Conservation (phyloP, 768 basidiomycete species). For the Suillus clintonianus region DNA sequence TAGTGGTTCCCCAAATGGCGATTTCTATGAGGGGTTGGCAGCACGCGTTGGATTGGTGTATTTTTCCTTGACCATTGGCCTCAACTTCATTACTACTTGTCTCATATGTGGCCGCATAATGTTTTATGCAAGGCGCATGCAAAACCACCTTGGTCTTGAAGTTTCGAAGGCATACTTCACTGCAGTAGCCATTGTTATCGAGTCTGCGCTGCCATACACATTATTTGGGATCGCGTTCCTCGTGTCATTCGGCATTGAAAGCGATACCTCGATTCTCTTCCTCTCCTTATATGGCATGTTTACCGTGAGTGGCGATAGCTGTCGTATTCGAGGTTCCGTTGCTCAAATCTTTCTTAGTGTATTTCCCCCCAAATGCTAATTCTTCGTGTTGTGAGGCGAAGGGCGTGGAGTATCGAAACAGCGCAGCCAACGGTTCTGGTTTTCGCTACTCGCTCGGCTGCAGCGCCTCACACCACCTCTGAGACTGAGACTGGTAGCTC, state of each 20-base stretch:
- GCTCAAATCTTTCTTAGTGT: slow-evolving; percentile 8
- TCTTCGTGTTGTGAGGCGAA: slow-evolving; percentile 12
- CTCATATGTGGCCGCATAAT: slow-evolving; percentile 16
- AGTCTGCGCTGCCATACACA: slow-evolving; percentile 18
- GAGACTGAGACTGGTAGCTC: neutral
- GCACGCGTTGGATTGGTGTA: slow-evolving; percentile 14
- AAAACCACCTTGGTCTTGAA: neutral
- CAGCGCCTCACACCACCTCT: neutral
- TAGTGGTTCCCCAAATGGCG: slow-evolving; percentile 2
- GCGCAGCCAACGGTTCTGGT: neutral
- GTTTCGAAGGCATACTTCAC: slow-evolving; percentile 9
- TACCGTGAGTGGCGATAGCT: neutral
- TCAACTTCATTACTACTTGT: slow-evolving; percentile 11
- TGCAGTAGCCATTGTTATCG: neutral
- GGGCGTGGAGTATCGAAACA: slow-evolving; percentile 6
- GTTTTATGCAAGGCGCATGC: slow-evolving; percentile 7
- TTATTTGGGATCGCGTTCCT: slow-evolving; percentile 14
- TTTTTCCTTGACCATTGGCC: slow-evolving; percentile 8
- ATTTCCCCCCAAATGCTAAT: slow-evolving; percentile 18
- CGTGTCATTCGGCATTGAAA: slow-evolving; percentile 8
- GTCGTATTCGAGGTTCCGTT: neutral
- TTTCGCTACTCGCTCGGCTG: neutral
- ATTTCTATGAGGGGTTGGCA: slow-evolving; percentile 13
- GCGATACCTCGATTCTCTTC: slow-evolving; percentile 13
- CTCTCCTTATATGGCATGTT: slow-evolving; percentile 18